Conservation (phyloP, 2,329 filamentous ascomycete genomes). For the Metarhizium sp. region DNA sequence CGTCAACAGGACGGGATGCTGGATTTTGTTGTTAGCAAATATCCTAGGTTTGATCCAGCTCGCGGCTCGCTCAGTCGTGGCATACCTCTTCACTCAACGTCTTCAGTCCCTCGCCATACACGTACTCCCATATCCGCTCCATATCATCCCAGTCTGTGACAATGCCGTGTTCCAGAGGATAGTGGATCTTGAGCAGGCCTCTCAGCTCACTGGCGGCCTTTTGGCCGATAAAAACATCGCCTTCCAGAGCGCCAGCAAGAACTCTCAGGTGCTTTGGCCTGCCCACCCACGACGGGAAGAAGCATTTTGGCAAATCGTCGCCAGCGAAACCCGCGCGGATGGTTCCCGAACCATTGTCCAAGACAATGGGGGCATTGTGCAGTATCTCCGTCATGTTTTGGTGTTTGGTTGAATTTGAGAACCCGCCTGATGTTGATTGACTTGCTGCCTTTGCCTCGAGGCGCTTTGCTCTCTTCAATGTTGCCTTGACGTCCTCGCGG, state of each 20-base stretch:
- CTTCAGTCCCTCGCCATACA: slow-evolving; percentile 93
- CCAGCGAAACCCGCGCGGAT: slow-evolving; percentile 96
- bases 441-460: background rate
- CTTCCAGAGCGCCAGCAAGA: slow-evolving; percentile 91
- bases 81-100: slow-evolving; percentile 88
- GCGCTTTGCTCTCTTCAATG: background rate
- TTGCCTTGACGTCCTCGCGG: background rate
- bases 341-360: slow-evolving; percentile 97
- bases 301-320: slow-evolving; percentile 91
- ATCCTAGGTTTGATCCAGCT: background rate
- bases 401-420: background rate
- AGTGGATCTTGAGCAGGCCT: slow-evolving; percentile 88
- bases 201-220: slow-evolving; percentile 80
- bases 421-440: background rate
- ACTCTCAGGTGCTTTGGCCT: slow-evolving; percentile 92
- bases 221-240: slow-evolving; percentile 93
- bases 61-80: background rate
- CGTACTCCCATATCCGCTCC: slow-evolving; percentile 98
- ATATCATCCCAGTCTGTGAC: slow-evolving; percentile 99
- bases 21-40: slow-evolving; percentile 9
- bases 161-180: slow-evolving; percentile 93
- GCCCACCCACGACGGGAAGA: slow-evolving; percentile 94
- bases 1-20: slow-evolving; percentile 93
- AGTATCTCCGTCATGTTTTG: slow-evolving; percentile 50
- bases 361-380: slow-evolving; percentile 96